Percentiles rank a stretch among this genome's conserved stretches.
phyloP scores from a whole-genome alignment of 768 basidiomycete species.

The Psilocybe tampanensis region DNA sequence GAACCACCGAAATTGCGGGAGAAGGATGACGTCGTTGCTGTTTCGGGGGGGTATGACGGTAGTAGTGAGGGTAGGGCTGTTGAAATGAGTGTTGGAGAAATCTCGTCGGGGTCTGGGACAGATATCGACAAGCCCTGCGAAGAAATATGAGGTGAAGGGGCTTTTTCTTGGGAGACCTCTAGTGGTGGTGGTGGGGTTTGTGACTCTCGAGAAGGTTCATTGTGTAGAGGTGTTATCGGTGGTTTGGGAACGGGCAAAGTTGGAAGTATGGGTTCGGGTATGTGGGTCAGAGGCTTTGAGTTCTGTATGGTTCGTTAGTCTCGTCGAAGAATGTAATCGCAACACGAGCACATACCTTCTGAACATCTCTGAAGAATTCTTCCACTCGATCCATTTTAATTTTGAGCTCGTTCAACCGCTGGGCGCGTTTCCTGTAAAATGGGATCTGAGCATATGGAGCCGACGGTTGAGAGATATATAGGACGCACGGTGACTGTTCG shows the following conservation, averaged over 20 bases:
- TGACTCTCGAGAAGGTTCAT: conserved; percentile 1
- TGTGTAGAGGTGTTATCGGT: conserved; percentile 19
- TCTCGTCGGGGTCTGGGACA: conserved; percentile 18
- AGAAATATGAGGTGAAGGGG: conserved; percentile 13
- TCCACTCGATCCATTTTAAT: conserved; percentile 60
- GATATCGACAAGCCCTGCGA: conserved; percentile 16
- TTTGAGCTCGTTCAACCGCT: conserved; percentile 48
- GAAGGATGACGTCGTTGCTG: conserved; percentile 21
- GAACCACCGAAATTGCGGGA: conserved; percentile 20
- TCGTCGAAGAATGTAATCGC: not conserved
- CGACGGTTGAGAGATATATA: not conserved
- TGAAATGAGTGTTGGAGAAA: conserved; percentile 24
- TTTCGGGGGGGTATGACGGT: conserved; percentile 21
- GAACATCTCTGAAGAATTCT: conserved; percentile 48
- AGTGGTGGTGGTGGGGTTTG: not conserved
- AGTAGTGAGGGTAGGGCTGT: conserved; percentile 25
- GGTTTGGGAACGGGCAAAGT: conserved; percentile 47
- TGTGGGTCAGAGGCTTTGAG: conserved; percentile 26
- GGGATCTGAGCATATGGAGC: not conserved
- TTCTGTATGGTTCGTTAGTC: conserved; percentile 45
- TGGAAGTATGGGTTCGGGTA: conserved; percentile 54
- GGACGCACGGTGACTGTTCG: conserved; percentile 43
- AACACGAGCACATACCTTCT: conserved; percentile 43
- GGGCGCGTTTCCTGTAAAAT: conserved; percentile 38
- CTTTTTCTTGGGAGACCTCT: conserved; percentile 7